A percentile compares a stretch with the other conserved stretches of the same genome.
Evolutionary conservation across 768 basidiomycete genomes (phyloP).

Genomic region (Naganishia vaughanmartiniae): DNA sequence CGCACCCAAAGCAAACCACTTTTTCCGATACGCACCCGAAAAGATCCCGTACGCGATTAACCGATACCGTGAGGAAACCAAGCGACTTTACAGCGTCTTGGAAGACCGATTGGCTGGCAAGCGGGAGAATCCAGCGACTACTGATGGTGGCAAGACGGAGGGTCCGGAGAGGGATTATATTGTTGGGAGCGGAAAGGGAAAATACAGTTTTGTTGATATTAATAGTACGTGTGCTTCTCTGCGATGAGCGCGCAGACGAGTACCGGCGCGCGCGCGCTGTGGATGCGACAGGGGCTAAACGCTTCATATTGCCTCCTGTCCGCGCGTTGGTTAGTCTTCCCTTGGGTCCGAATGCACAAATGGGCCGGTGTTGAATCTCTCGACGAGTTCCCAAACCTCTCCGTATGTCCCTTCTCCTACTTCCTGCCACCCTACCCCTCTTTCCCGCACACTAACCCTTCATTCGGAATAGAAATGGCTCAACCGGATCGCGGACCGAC

Average conservation of each 20-base stretch:
- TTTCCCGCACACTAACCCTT: neutral
- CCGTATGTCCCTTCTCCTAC: slow-evolving; percentile 52
- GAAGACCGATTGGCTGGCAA: slow-evolving; percentile 63
- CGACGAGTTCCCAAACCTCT: slow-evolving; percentile 65
- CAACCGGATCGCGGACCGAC: slow-evolving; percentile 53
- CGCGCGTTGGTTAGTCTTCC: slow-evolving; percentile 36
- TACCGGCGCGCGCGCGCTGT: no score
- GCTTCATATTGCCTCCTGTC: neutral
- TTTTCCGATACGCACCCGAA: slow-evolving; percentile 55
- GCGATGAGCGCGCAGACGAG: neutral
- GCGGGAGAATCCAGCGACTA: slow-evolving; percentile 28
- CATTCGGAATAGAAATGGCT: slow-evolving; percentile 53
- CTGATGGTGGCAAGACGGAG: neutral
- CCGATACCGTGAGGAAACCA: slow-evolving; percentile 78
- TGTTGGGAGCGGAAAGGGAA: slow-evolving; percentile 69
- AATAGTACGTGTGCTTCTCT: slow-evolving; percentile 37
- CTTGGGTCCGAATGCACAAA: slow-evolving; percentile 60
- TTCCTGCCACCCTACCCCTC: neutral
- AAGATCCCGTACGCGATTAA: slow-evolving; percentile 50
- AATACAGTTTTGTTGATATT: slow-evolving; percentile 62
- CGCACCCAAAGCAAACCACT: slow-evolving; percentile 63
- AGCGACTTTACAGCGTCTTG: slow-evolving; percentile 75
- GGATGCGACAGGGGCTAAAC: neutral
- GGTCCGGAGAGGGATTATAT: slow-evolving; percentile 66
- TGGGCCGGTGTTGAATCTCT: slow-evolving; percentile 60